Percentiles rank a stretch among this genome's conserved stretches.
These are phyloP conservation scores for Lasiosphaeriaceae sp. DNA, from an alignment of 495 filamentous ascomycete genomes.

Conservation along the genomic window DNA sequence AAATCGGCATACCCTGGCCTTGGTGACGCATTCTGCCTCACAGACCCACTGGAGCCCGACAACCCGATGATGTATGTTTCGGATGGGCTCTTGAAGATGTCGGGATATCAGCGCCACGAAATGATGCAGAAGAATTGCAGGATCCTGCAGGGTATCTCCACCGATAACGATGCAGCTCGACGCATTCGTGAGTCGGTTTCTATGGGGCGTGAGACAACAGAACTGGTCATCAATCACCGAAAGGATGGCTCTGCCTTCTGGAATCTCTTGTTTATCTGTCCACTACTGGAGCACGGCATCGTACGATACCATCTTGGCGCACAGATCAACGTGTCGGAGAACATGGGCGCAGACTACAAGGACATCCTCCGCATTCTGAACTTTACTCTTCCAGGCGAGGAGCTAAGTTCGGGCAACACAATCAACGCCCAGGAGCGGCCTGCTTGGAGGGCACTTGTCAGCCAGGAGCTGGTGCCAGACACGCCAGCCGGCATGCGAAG, in stretches of 20 bases:
- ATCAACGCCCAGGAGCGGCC: constrained; percentile 5
- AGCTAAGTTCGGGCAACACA: not conserved
- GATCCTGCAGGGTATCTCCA: constrained; percentile 48
- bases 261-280: constrained; percentile 52
- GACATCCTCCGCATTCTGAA: constrained; percentile 50
- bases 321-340: constrained; percentile 54
- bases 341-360: constrained; percentile 40
- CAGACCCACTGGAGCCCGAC: constrained; percentile 30
- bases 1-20: constrained; percentile 31
- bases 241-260: constrained; percentile 53
- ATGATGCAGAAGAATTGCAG: constrained; percentile 48
- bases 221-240: constrained; percentile 50
- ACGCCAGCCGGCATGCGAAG: not conserved
- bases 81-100: constrained; percentile 47
- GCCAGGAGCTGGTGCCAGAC: not conserved
- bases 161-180: constrained; percentile 34
- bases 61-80: constrained; percentile 51
- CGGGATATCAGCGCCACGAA: constrained; percentile 44
- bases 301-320: constrained; percentile 49
- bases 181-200: constrained; percentile 42
- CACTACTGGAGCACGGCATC: constrained; percentile 42
- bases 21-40: constrained; percentile 33
- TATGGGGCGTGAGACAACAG: constrained; percentile 40
- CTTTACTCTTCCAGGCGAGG: constrained; percentile 11
- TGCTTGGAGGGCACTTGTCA: not conserved